These are phyloP conservation scores for Juglanconis sp. DNA, from an alignment of 2,329 filamentous ascomycete genomes.

Conservation along the genomic window DNA sequence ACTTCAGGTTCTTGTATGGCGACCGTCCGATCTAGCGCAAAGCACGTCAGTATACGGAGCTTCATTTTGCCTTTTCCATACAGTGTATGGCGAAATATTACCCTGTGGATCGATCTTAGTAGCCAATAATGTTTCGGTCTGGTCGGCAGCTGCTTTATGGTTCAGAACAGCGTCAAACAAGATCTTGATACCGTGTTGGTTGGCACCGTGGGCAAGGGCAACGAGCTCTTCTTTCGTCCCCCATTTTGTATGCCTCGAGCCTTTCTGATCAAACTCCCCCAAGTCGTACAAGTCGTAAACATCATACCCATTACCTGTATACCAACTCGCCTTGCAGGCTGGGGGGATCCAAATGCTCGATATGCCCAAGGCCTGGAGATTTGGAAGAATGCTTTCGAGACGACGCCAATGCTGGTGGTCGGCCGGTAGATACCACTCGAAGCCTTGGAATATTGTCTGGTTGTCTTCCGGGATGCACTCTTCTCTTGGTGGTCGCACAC, in stretches of 20 bases:
- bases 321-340: conserved; percentile 63
- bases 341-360: conserved; percentile 67
- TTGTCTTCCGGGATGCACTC: conserved; percentile 32
- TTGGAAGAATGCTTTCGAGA: conserved; percentile 48
- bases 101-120: conserved; percentile 55
- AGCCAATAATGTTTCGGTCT: conserved; percentile 55
- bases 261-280: conserved; percentile 72
- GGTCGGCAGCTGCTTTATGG: conserved; percentile 68
- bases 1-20: conserved; percentile 53
- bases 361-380: conserved; percentile 57
- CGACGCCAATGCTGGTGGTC: conserved; percentile 60
- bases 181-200: conserved; percentile 51
- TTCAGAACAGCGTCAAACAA: conserved; percentile 72
- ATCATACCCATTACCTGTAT: conserved; percentile 64
- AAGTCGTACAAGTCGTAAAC: conserved; percentile 66
- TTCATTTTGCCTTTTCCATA: not conserved
- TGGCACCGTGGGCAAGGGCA: conserved; percentile 47
- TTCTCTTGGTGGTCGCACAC: not conserved
- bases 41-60: conserved; percentile 4
- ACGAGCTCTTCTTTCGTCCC: conserved; percentile 60
- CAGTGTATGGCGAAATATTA: not conserved
- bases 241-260: conserved; percentile 63
- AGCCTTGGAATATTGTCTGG: conserved; percentile 61
- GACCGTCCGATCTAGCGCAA: conserved; percentile 47
- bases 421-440: conserved; percentile 69